These are phyloP conservation scores for Pseudocercospora fuligena DNA, from an alignment of 2,329 filamentous ascomycete species.

Conservation along the genomic window DNA sequence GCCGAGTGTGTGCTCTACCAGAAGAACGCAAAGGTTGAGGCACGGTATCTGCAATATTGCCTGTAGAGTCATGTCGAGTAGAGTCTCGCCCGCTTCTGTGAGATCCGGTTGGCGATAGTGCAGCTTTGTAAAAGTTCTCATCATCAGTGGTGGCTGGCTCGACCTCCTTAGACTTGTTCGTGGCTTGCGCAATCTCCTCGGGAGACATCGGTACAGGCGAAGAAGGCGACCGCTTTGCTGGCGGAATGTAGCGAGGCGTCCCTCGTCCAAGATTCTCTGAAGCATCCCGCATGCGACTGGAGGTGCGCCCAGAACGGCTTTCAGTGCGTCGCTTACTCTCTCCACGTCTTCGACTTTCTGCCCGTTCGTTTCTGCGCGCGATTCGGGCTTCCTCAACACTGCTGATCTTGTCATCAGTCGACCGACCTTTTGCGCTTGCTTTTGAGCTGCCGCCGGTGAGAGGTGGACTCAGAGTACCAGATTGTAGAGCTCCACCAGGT, in stretches of 20 bases:
- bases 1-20: slow-evolving; percentile 6
- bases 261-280: slow-evolving; percentile 75
- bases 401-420: slow-evolving; percentile 82
- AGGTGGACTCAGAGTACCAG: slow-evolving; percentile 39
- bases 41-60: slow-evolving; percentile 49
- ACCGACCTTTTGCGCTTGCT: slow-evolving; percentile 64
- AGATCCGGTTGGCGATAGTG: slow-evolving; percentile 40
- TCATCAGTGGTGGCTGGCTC: slow-evolving; percentile 55
- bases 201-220: slow-evolving; percentile 95
- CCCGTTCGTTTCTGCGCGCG: slow-evolving; percentile 44
- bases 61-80: slow-evolving; percentile 11
- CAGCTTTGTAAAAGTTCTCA: slow-evolving; percentile 53
- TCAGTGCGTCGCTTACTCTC: slow-evolving; percentile 55
- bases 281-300: slow-evolving; percentile 49
- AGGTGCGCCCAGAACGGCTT: slow-evolving; percentile 42
- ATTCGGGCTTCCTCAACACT: slow-evolving; percentile 73
- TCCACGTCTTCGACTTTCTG: slow-evolving; percentile 51
- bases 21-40: slow-evolving; percentile 13
- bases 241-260: slow-evolving; percentile 69
- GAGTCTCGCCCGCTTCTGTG: slow-evolving; percentile 24
- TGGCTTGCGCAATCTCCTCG: slow-evolving; percentile 65
- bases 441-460: slow-evolving; percentile 55
- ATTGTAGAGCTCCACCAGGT: slow-evolving; percentile 6
- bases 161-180: slow-evolving; percentile 52
- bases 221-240: slow-evolving; percentile 82